Conservation (phyloP, 164 flowering plant species). For the Chimonanthus praecox region DNA sequence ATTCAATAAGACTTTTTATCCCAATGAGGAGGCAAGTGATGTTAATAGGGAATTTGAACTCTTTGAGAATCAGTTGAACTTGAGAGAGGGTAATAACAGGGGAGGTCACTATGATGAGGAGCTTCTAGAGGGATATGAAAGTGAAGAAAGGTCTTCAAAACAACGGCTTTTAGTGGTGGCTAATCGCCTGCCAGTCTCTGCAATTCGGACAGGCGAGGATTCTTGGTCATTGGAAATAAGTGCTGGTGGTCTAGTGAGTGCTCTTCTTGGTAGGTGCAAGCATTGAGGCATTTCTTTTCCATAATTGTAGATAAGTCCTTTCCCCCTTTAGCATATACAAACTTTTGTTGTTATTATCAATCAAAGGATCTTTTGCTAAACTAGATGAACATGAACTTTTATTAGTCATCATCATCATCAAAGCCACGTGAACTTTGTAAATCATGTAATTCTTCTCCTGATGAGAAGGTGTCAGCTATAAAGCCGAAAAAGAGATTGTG, state of each 20-base stretch:
- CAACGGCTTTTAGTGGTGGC: slow-evolving; percentile 90
- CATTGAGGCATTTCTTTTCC: not conserved
- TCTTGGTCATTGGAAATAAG: slow-evolving; percentile 85
- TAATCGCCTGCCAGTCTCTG: slow-evolving; percentile 86
- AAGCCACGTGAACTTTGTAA: not conserved
- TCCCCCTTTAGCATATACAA: not conserved
- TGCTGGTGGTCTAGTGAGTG: slow-evolving; percentile 91
- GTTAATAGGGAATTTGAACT: not conserved
- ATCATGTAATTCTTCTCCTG: not conserved
- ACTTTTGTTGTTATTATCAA: not conserved
- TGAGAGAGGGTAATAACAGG: no score
- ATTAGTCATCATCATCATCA: no score
- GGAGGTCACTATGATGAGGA: slow-evolving; percentile 23
- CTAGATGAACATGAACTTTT: not conserved
- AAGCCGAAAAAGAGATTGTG: not conserved
- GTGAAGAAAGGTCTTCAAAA: slow-evolving; percentile 38
- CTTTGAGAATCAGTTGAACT: slow-evolving; percentile 22
- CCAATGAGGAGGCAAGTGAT: slow-evolving; percentile 12
- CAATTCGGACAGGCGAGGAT: slow-evolving; percentile 71
- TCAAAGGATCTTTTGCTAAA: not conserved
- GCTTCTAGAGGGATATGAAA: slow-evolving; percentile 31
- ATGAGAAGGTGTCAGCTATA: not conserved
- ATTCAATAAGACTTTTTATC: slow-evolving; percentile 13
- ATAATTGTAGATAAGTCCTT: not conserved
- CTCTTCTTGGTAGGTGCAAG: slow-evolving; percentile 67